A percentile compares a stretch with the other conserved stretches of the same genome.
Evolutionary conservation across 148 eudicot species (phyloP).

Genomic region (Chenopodium quinoa): DNA sequence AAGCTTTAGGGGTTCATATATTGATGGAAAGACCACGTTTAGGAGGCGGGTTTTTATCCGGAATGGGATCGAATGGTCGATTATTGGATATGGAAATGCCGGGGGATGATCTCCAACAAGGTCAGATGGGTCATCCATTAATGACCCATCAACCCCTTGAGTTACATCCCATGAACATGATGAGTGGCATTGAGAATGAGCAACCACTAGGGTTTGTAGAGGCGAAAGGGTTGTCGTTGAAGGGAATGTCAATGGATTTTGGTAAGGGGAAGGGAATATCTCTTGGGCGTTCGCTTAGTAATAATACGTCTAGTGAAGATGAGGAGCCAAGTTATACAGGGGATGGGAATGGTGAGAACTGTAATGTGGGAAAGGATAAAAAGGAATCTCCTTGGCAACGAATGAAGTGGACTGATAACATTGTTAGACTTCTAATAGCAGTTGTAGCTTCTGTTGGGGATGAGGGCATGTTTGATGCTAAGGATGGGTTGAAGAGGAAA

Average conservation of each 20-base stretch:
- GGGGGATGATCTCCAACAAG: constrained; percentile 29
- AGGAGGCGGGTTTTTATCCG: constrained; percentile 42
- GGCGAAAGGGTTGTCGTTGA: constrained; percentile 32
- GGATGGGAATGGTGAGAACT: constrained; percentile 38
- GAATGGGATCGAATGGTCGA: constrained; percentile 30
- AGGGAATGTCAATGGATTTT: constrained; percentile 35
- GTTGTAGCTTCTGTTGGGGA: constrained; percentile 68
- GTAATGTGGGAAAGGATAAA: constrained; percentile 22
- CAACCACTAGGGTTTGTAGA: constrained; percentile 34
- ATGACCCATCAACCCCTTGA: constrained; percentile 28
- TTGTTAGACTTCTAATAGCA: constrained; percentile 53
- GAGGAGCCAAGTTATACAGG: constrained; percentile 44
- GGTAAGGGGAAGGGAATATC: constrained; percentile 47
- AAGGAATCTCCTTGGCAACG: constrained; percentile 65
- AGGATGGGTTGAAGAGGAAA: constrained; percentile 44
- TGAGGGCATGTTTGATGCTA: constrained; percentile 42
- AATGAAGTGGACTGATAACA: constrained; percentile 70
- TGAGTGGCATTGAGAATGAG: constrained; percentile 37
- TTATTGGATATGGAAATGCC: constrained; percentile 39
- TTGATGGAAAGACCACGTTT: constrained; percentile 33
- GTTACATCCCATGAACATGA: constrained; percentile 31
- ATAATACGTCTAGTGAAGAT: constrained; percentile 42
- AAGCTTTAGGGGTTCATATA: constrained; percentile 2
- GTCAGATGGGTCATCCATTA: constrained; percentile 30
- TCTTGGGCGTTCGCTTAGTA: constrained; percentile 26